Percentiles rank a stretch among this genome's conserved stretches.
Evolutionary conservation across 176 grass and related monocot genomes (phyloP).

Genomic region (Triticum turgidum): DNA sequence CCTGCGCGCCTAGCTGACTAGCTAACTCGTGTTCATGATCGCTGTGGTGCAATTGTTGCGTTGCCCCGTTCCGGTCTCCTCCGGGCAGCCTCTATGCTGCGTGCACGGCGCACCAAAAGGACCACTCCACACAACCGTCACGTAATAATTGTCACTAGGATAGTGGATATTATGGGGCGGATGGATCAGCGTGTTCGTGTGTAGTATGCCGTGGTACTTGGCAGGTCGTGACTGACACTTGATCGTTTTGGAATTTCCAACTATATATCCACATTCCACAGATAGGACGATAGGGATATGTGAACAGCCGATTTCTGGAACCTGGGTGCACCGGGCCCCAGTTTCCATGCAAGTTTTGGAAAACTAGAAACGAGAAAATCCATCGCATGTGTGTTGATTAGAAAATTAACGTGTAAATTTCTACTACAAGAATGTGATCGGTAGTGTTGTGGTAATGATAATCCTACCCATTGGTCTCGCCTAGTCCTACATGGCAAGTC

Average conservation of each 20-base stretch:
- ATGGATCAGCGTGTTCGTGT: background rate
- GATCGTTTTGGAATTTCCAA: background rate
- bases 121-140: background rate
- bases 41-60: constrained; percentile 24
- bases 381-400: no score
- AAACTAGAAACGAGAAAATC: no score
- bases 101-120: background rate
- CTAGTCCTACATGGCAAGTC: no score
- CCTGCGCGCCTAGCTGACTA: no score
- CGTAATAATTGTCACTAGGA: background rate
- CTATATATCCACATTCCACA: no score
- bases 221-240: background rate
- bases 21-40: constrained; percentile 16
- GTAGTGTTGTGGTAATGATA: no score
- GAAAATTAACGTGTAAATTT: no score
- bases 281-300: background rate
- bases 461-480: no score
- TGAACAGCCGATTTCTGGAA: no score
- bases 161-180: background rate
- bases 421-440: no score
- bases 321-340: no score
- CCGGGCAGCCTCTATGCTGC: background rate
- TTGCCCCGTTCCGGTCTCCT: constrained; percentile 33
- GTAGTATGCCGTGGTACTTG: background rate
- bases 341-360: no score